Evolutionary conservation across 176 grass and related monocot genomes (phyloP).

Genomic region (Puya raimondii): DNA sequence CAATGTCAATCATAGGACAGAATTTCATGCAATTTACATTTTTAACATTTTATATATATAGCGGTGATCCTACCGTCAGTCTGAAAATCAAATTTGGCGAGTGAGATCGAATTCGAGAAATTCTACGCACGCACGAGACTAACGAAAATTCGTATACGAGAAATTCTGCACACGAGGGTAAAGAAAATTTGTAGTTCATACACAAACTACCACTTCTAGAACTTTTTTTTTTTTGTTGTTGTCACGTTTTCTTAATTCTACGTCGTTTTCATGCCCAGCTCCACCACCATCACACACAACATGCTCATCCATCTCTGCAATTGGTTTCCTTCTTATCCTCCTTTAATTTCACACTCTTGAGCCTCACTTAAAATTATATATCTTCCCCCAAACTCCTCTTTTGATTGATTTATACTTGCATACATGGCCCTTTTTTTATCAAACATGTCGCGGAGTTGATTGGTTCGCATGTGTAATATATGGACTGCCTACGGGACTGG

Average conservation of each 20-base stretch:
- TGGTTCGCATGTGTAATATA: neutral
- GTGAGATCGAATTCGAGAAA: no score
- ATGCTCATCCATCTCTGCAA: neutral
- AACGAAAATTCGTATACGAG: no score
- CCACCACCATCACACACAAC: neutral
- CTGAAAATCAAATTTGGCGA: no score
- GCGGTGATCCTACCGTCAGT: no score
- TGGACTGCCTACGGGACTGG: constrained; percentile 38
- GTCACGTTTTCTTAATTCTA: neutral
- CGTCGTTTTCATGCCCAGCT: neutral
- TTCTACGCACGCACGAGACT: no score
- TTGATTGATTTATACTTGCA: neutral
- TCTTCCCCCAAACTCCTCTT: neutral
- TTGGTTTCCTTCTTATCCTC: neutral
- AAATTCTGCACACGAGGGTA: no score
- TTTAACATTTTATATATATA: no score
- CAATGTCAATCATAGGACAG: no score
- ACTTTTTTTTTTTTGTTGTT: neutral
- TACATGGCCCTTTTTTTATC: neutral
- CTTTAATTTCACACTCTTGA: neutral
- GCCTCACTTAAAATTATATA: neutral
- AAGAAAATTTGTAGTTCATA: neutral
- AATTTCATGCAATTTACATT: no score
- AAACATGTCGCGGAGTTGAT: neutral
- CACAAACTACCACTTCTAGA: neutral